Conservation (phyloP, 2,329 filamentous ascomycete species). For the Emergomyces africanus region DNA sequence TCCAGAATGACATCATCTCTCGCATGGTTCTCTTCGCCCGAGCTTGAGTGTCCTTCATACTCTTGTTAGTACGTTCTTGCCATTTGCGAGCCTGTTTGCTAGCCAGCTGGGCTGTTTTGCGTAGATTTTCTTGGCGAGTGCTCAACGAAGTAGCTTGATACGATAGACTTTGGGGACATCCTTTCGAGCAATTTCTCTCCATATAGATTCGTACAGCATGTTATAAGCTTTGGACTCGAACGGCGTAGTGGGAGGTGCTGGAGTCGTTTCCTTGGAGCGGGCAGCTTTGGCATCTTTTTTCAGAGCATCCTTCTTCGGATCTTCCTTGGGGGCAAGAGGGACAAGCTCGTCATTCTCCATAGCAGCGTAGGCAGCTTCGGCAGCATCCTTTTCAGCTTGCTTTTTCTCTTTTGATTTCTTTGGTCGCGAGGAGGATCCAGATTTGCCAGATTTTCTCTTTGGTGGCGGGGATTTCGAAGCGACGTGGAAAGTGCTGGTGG, state of each 20-base stretch:
- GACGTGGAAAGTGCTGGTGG: constrained; percentile 71
- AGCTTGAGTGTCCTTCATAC: constrained; percentile 92
- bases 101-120: constrained; percentile 92
- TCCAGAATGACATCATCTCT: constrained; percentile 99
- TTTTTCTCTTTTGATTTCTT: constrained; percentile 78
- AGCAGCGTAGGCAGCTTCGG: constrained; percentile 77
- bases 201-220: constrained; percentile 95
- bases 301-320: constrained; percentile 32
- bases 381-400: constrained; percentile 58
- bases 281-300: constrained; percentile 31
- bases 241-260: constrained; percentile 42
- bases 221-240: constrained; percentile 89
- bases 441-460: constrained; percentile 42
- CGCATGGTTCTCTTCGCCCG: constrained; percentile 96
- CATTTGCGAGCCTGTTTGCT: constrained; percentile 95
- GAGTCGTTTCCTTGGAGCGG: constrained; percentile 31
- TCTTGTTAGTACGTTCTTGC: constrained; percentile 97
- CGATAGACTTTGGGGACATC: constrained; percentile 88
- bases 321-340: constrained; percentile 46
- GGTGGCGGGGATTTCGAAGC: constrained; percentile 40
- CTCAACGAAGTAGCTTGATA: constrained; percentile 75
- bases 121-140: constrained; percentile 86
- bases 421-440: constrained; percentile 45
- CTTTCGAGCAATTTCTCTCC: constrained; percentile 86
- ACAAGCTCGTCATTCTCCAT: constrained; percentile 32